Evolutionary conservation across 345 rosid species (phyloP).

Genomic region (Eucalyptus tenuipes): DNA sequence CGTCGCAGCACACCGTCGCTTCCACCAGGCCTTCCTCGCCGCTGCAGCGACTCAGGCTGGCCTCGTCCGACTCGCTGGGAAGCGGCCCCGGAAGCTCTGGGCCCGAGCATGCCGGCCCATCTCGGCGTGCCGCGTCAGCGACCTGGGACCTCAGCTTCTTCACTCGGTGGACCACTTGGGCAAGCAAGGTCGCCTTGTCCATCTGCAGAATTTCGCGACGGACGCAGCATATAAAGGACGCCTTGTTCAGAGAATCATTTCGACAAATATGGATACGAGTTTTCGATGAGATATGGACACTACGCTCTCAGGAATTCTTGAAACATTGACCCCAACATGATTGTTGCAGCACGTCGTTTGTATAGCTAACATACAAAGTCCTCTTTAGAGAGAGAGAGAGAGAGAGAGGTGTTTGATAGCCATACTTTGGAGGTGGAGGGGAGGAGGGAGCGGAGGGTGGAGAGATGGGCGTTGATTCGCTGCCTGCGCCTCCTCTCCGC

Average conservation of each 20-base stretch:
- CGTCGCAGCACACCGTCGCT: slow-evolving; percentile 41
- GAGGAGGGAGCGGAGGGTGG: slow-evolving; percentile 51
- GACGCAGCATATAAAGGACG: neutral
- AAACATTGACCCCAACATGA: neutral
- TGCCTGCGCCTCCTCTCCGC: slow-evolving; percentile 53
- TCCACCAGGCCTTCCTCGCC: neutral
- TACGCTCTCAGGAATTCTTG: neutral
- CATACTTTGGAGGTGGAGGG: slow-evolving; percentile 15
- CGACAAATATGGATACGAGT: neutral
- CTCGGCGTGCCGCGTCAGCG: slow-evolving; percentile 9
- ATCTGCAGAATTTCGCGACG: slow-evolving; percentile 14
- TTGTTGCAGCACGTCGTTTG: neutral
- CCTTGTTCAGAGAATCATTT: neutral
- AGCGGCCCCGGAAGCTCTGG: slow-evolving; percentile 2
- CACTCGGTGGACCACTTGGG: slow-evolving; percentile 67
- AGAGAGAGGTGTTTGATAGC: slow-evolving; percentile 27
- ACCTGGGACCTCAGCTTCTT: slow-evolving; percentile 40
- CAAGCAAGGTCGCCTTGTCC: slow-evolving; percentile 77
- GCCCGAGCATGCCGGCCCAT: neutral
- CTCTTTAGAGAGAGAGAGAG: slow-evolving; percentile 1
- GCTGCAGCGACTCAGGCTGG: slow-evolving; percentile 5
- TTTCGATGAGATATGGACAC: too few relatives aligned
- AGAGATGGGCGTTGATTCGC: slow-evolving; percentile 48
- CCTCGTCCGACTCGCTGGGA: slow-evolving; percentile 35
- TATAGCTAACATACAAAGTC: neutral